Evolutionary conservation across 768 basidiomycete genomes (phyloP).

Genomic region (Collybia sordida): DNA sequence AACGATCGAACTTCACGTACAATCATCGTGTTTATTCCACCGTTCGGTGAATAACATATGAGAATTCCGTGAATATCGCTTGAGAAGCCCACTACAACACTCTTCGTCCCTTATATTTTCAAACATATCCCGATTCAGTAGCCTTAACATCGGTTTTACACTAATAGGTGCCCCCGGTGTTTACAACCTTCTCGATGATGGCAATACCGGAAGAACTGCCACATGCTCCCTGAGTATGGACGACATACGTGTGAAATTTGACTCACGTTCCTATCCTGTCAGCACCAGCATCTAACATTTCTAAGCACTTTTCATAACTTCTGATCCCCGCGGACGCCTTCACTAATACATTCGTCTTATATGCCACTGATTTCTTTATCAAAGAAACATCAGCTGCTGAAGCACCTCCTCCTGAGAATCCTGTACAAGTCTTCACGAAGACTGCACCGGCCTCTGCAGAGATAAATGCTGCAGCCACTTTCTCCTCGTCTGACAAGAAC

Average conservation of each 20-base stretch:
- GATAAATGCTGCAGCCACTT: slow-evolving; percentile 44
- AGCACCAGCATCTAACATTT: slow-evolving; percentile 49
- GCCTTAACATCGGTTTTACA: too few relatives aligned
- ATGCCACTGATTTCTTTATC: slow-evolving; percentile 40
- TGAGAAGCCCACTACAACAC: too few relatives aligned
- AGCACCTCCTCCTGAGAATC: slow-evolving; percentile 49
- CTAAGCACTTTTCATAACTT: slow-evolving; percentile 42
- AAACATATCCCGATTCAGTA: too few relatives aligned
- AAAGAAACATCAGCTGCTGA: slow-evolving; percentile 42
- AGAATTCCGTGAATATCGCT: too few relatives aligned
- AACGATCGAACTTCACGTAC: too few relatives aligned
- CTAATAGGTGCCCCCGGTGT: background rate
- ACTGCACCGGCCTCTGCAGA: slow-evolving; percentile 50
- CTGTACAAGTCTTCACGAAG: slow-evolving; percentile 57
- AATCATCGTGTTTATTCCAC: too few relatives aligned
- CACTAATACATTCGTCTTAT: slow-evolving; percentile 39
- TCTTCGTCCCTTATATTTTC: too few relatives aligned
- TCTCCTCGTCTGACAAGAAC: slow-evolving; percentile 43
- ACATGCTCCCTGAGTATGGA: background rate
- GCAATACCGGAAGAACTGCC: slow-evolving; percentile 24
- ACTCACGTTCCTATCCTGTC: slow-evolving; percentile 56
- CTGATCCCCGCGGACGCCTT: slow-evolving; percentile 55
- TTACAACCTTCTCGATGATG: slow-evolving; percentile 20
- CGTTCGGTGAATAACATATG: too few relatives aligned
- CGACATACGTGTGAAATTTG: background rate